phyloP scores from a whole-genome alignment of 805 yeast species.

The Metschnikowia santaceciliae region DNA sequence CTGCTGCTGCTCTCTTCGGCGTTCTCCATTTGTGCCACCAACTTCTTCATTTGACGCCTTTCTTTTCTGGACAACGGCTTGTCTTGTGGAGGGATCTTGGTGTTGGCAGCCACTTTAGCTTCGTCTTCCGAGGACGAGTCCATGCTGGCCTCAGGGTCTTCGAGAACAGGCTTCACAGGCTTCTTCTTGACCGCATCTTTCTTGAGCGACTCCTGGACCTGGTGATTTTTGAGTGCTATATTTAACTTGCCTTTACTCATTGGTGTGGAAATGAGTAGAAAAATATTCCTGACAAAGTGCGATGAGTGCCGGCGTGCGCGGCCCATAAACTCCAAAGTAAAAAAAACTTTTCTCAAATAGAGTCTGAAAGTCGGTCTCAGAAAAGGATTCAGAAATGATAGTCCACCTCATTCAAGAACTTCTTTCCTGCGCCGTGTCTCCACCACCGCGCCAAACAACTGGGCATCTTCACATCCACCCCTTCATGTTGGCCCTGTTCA shows the following conservation, averaged over 20 bases:
- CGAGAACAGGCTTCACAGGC: slow-evolving; percentile 14
- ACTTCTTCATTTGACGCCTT: slow-evolving; percentile 55
- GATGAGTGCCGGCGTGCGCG: slow-evolving; percentile 14
- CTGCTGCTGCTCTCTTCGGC: slow-evolving; percentile 33
- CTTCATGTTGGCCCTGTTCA: slow-evolving; percentile 19
- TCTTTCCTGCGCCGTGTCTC: slow-evolving; percentile 62
- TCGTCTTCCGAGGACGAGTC: slow-evolving; percentile 20
- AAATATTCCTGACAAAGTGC: slow-evolving; percentile 9
- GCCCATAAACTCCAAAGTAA: background rate
- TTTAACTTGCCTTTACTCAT: slow-evolving; percentile 20
- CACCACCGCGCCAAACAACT: slow-evolving; percentile 77
- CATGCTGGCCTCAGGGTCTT: slow-evolving; percentile 9
- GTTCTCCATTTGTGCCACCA: slow-evolving; percentile 29
- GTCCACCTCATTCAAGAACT: slow-evolving; percentile 45
- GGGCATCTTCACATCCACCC: slow-evolving; percentile 44
- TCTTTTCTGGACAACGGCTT: slow-evolving; percentile 57
- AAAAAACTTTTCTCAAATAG: too few relatives aligned
- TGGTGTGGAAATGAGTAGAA: slow-evolving; percentile 1
- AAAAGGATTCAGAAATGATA: slow-evolving; percentile 6
- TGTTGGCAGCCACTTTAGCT: slow-evolving; percentile 22
- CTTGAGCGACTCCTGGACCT: slow-evolving; percentile 10
- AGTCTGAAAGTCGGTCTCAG: too few relatives aligned
- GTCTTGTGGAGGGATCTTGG: slow-evolving; percentile 15
- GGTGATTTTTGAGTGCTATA: slow-evolving; percentile 17
- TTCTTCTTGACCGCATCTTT: slow-evolving; percentile 4